Evolutionary conservation across 257 asterid species (phyloP).

Genomic region (Ajuga chamaepitys): DNA sequence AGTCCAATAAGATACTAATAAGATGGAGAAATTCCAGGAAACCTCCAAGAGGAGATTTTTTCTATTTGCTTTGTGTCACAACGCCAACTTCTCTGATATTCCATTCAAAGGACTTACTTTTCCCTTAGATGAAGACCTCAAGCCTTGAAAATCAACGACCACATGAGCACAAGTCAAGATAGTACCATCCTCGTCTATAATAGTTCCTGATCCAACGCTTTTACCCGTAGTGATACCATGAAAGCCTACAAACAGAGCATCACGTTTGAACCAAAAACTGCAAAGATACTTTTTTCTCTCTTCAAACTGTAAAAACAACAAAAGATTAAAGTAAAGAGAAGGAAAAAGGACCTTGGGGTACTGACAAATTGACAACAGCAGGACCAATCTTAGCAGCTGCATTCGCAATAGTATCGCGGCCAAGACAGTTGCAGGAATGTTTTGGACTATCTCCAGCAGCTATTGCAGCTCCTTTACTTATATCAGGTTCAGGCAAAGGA

Average conservation of each 20-base stretch:
- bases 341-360: conserved; percentile 41
- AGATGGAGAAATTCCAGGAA: neutral
- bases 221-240: conserved; percentile 46
- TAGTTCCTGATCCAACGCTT: conserved; percentile 83
- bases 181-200: conserved; percentile 74
- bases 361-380: conserved; percentile 82
- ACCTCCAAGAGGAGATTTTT: neutral
- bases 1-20: neutral
- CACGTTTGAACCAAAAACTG: neutral
- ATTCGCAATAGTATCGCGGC: conserved; percentile 74
- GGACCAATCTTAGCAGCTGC: conserved; percentile 83
- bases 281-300: neutral
- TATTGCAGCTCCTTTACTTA: conserved; percentile 27
- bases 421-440: conserved; percentile 63
- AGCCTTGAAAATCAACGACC: conserved; percentile 54
- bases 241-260: conserved; percentile 36
- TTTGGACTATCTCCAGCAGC: conserved; percentile 28
- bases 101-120: conserved; percentile 32
- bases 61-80: neutral
- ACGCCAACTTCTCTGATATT: neutral
- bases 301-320: neutral
- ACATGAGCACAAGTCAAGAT: conserved; percentile 92
- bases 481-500: conserved; percentile 25
- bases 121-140: conserved; percentile 48
- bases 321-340: neutral